phyloP scores from a whole-genome alignment of 2,329 filamentous ascomycete species.

The Phyllosticta citriasiana region DNA sequence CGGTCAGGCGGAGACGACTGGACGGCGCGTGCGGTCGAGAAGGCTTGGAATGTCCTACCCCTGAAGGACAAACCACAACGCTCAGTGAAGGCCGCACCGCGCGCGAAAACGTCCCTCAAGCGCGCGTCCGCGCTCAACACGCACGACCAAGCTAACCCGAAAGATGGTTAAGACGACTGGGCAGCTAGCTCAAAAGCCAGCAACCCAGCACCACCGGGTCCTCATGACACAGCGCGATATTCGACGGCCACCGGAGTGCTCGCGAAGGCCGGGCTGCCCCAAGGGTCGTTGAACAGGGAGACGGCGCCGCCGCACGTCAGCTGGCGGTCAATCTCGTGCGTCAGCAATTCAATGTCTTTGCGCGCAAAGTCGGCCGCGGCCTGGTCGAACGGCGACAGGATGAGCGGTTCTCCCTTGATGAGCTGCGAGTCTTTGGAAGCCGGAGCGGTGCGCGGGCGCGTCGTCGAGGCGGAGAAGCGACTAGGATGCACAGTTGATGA shows the following conservation, averaged over 20 bases:
- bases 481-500: not conserved
- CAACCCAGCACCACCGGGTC: not conserved
- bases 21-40: too few species aligned
- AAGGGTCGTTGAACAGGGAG: not conserved
- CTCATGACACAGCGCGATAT: not conserved
- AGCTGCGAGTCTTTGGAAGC: not conserved
- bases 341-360: not conserved
- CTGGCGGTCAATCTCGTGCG: not conserved
- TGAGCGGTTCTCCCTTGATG: not conserved
- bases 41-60: too few species aligned
- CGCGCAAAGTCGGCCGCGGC: not conserved
- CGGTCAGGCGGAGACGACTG: too few species aligned
- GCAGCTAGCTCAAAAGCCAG: constrained; percentile 15
- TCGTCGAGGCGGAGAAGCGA: not conserved
- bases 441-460: not conserved
- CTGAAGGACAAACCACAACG: too few species aligned
- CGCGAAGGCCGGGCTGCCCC: not conserved
- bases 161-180: not conserved
- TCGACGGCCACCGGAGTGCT: not conserved
- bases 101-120: too few species aligned
- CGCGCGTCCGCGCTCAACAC: too few species aligned
- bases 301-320: not conserved
- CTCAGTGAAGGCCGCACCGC: too few species aligned
- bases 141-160: not conserved
- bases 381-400: not conserved